Evolutionary conservation across 192 early-diverging fungal genomes (phyloP), one percentile per base, ranked within the genome.

Genomic region (Backusella circina): DNA sequence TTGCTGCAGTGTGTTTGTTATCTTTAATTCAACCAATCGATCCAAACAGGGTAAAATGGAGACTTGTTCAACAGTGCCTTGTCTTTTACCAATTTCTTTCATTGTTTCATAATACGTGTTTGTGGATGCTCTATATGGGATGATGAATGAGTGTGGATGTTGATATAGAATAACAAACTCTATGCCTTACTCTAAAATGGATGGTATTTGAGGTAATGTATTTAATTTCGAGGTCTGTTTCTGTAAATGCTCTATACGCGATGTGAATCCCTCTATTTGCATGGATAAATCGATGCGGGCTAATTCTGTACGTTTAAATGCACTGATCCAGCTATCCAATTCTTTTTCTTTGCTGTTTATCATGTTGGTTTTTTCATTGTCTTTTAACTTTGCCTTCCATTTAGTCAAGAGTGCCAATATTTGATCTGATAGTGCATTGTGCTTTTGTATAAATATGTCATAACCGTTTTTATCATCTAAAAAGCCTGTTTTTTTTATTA

Each of bases 131-230:
- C 66, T 23, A 54, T 26, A 41, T 37, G n/a, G 36, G n/a, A 33
- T 6, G 3, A 3, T 67, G 3, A n/a, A 67, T 36, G 10, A 9
- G n/a, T 67, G 10, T 36, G 23, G 21, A 38, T 36, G n/a, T n/a
- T n/a, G n/a, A 35, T 8, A 37, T 3, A 28, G 0, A 36, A 36
- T 18, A 2, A 65, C 1, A 37, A 13, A n/a, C 1, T 16, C 4
- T 2, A n/a, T n/a, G 0, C 30, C 9, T 68, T 67, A 68, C 67
- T 68, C 35, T 38, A 68, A 12, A 23, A 68, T 68, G 21, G 67
- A 36, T 68, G 36, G 67, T 36, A 68, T 68, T 10, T 68, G 67
- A 21, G 67, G 67, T 23, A 68, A 68, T 21, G 67, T 12, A 23
- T 68, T 68, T 28, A 68, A 13, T 35, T 21, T 68, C 21, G 12